Evolutionary conservation across 2,329 filamentous ascomycete genomes (phyloP), one percentile per base, ranked within the genome.

Genomic region (Penicillium sp.): DNA sequence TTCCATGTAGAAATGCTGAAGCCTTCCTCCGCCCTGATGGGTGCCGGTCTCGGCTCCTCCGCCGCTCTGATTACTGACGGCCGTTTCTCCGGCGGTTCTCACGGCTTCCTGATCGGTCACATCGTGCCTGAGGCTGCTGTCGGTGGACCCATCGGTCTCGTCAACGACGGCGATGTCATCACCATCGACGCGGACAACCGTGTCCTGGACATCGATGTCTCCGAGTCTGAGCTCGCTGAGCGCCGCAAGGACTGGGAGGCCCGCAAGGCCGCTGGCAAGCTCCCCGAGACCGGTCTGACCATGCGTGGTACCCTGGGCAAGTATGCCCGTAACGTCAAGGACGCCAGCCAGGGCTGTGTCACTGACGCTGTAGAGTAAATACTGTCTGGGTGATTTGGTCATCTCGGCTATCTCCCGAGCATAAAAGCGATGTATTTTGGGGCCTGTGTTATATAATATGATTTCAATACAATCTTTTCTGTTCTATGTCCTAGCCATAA

Each of bases 91-190:
- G 91, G 91, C 54, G 91, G 90, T 48, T 89, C 85, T 58, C 90
- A 94, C 81, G 90, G 90, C 34, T 94, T 94, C 82, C 79, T 94
- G 63, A 93, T 94, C 66, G 90, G 90, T 1, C 90, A 94, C 75
- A 89, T 96, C 58, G 90, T 92, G 36, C 91, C 91, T 23, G 91
- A 96, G 77, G 91, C 91, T 8, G 87, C 90, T 69, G 89, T 90
- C 61, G 91, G 91, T 46, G 91, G 91, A 0, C 91, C 91, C 2
- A 94, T 96, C 58, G 91, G 84, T 13, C 81, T 96, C 10, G 88
- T 94, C n/a, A 73, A 83, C 64, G 87, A 96, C 63, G 91, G 91
- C 23, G 91, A 96, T 70, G 81, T 81, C 54, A 88, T 96, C 62
- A 85, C 87, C 45, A 95, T 96, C 56, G 90, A 96, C 67, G 89